A percentile compares a stretch with the other conserved stretches of the same genome.
Conservation (phyloP, 306 rosid genomes). For the Prunus padus region DNA sequence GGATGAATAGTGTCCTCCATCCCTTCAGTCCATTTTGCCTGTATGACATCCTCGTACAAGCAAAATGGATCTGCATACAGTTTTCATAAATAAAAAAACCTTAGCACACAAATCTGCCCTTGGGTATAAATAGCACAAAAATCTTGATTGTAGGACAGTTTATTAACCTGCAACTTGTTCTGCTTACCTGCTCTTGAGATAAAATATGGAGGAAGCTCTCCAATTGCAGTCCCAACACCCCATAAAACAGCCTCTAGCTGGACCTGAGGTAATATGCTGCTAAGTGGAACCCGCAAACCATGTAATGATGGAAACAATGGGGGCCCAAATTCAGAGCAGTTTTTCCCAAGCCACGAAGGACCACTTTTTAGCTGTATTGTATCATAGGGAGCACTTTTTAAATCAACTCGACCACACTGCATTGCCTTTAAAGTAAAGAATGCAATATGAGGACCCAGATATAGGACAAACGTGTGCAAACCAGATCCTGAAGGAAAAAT, state of each 20-base stretch:
- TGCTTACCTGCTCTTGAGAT: slow-evolving; percentile 93
- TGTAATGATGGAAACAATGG: slow-evolving; percentile 56
- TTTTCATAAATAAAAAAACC: too few relatives aligned
- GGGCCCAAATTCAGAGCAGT: slow-evolving; percentile 84
- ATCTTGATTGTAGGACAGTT: neutral
- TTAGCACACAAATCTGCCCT: neutral
- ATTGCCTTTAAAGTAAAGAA: slow-evolving; percentile 85
- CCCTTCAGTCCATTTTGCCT: neutral
- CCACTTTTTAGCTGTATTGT: slow-evolving; percentile 80
- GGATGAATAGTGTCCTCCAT: neutral
- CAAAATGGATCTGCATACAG: neutral
- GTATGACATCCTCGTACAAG: neutral
- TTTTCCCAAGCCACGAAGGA: slow-evolving; percentile 94
- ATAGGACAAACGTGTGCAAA: slow-evolving; percentile 95
- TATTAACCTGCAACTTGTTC: slow-evolving; percentile 5
- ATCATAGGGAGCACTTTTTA: slow-evolving; percentile 90
- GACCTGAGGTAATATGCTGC: slow-evolving; percentile 80
- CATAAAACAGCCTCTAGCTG: slow-evolving; percentile 93
- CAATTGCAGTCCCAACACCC: slow-evolving; percentile 97
- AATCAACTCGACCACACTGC: slow-evolving; percentile 97
- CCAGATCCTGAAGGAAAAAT: slow-evolving; percentile 81
- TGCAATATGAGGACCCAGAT: slow-evolving; percentile 97
- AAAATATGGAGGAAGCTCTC: slow-evolving; percentile 99
- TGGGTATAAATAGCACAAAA: neutral
- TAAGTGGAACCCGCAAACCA: slow-evolving; percentile 80